Conservation (phyloP, 2,329 filamentous ascomycete genomes). For the Akanthomyces muscarius region DNA sequence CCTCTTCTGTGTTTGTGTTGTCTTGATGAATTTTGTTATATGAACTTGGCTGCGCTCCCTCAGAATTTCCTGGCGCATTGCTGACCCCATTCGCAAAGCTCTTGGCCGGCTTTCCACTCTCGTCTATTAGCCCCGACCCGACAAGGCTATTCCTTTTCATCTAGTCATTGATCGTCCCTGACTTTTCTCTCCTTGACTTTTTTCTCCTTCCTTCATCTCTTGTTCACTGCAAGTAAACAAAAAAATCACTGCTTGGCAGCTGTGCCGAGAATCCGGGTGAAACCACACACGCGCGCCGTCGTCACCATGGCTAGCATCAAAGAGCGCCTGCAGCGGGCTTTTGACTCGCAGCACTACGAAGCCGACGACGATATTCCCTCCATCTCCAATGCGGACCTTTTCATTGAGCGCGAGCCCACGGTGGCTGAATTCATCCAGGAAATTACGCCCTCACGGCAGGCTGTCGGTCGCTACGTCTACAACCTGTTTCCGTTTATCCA, state of each 20-base stretch:
- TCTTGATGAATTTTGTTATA: constrained; percentile 4
- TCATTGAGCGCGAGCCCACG: constrained; percentile 40
- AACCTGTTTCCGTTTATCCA: constrained; percentile 45
- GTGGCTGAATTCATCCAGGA: constrained; percentile 39
- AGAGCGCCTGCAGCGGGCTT: constrained; percentile 22
- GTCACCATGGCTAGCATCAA: constrained; percentile 21
- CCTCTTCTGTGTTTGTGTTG: background rate
- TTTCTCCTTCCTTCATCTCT: background rate
- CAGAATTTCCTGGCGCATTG: background rate
- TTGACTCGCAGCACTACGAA: constrained; percentile 26
- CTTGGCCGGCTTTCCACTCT: constrained; percentile 3
- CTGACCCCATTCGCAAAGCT: background rate
- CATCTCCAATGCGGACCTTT: constrained; percentile 35
- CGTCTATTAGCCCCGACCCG: background rate
- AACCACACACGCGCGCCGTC: background rate
- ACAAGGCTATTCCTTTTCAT: background rate
- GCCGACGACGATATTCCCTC: constrained; percentile 32
- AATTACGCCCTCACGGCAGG: constrained; percentile 31
- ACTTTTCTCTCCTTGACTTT: background rate
- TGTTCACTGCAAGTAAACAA: background rate
- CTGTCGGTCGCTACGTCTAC: constrained; percentile 33
- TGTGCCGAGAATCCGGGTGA: background rate
- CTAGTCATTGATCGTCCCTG: background rate
- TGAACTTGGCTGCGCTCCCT: background rate
- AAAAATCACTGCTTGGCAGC: background rate